phyloP scores from a whole-genome alignment of 306 rosid species.

The Medicago lupulina region DNA sequence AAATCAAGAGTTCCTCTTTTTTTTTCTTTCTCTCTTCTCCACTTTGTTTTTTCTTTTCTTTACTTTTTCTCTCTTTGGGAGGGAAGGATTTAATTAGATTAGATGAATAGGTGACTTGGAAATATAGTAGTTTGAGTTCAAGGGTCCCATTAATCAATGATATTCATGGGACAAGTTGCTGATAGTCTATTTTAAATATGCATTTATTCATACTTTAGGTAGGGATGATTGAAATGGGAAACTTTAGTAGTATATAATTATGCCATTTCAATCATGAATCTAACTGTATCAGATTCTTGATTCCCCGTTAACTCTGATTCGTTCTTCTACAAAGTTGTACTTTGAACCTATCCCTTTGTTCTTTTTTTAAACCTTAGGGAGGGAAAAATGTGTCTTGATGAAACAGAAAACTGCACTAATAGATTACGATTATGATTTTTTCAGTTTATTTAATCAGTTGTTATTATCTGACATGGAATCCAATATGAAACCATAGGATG shows the following conservation, averaged over 20 bases:
- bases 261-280: neutral
- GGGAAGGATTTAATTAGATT: constrained; percentile 29
- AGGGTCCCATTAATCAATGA: constrained; percentile 48
- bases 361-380: neutral
- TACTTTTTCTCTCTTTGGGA: constrained; percentile 21
- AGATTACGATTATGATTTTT: neutral
- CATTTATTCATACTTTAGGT: constrained; percentile 40
- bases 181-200: constrained; percentile 5
- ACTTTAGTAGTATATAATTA: neutral
- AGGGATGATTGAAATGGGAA: constrained; percentile 33
- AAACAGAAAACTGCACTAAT: neutral
- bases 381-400: neutral
- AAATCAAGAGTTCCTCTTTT: constrained; percentile 24
- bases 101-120: constrained; percentile 19
- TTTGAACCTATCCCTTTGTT: neutral
- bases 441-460: neutral
- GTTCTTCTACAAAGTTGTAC: constrained; percentile 25
- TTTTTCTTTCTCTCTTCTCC: neutral
- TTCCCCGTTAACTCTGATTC: constrained; percentile 19
- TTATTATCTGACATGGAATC: neutral
- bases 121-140: constrained; percentile 34
- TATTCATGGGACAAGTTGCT: constrained; percentile 40
- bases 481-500: too few species aligned
- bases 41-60: neutral
- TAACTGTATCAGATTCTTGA: constrained; percentile 32